Conservation (phyloP, 139 green algal genomes). For the Gonium pectorale region DNA sequence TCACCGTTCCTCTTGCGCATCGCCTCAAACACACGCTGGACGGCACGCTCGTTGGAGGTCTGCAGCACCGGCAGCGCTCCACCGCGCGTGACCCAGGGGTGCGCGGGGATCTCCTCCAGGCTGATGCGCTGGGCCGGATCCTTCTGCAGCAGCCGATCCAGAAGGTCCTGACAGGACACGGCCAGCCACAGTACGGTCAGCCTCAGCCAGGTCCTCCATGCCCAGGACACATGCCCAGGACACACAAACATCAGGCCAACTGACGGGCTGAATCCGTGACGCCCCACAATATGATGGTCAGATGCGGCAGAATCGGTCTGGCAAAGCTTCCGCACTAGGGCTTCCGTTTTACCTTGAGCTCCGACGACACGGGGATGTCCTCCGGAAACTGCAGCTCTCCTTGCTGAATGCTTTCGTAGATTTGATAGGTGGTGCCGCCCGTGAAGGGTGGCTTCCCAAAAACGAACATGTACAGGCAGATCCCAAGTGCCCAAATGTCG, state of each 20-base stretch:
- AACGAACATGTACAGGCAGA: constrained; percentile 85
- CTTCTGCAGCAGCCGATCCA: constrained; percentile 80
- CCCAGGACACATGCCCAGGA: no score
- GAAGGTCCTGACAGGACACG: constrained; percentile 62
- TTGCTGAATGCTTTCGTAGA: constrained; percentile 40
- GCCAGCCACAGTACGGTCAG: no score
- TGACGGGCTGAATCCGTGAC: no score
- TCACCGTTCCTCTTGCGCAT: constrained; percentile 47
- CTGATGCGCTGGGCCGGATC: constrained; percentile 76
- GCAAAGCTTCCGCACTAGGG: no score
- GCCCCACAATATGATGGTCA: no score
- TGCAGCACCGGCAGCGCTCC: constrained; percentile 48
- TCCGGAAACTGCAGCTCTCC: constrained; percentile 21
- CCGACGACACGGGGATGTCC: background rate
- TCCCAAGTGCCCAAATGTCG: constrained; percentile 87
- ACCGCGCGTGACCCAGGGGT: constrained; percentile 48
- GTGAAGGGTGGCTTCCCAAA: constrained; percentile 72
- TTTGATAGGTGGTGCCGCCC: constrained; percentile 39
- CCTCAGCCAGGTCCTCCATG: no score
- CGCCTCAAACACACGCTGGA: constrained; percentile 33
- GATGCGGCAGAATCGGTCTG: no score
- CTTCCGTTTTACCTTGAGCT: constrained; percentile 39
- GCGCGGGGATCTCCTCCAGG: constrained; percentile 49
- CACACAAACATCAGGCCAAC: no score
- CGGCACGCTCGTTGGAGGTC: constrained; percentile 39